Conservation (phyloP, 768 basidiomycete genomes). For the Suillus paluster region DNA sequence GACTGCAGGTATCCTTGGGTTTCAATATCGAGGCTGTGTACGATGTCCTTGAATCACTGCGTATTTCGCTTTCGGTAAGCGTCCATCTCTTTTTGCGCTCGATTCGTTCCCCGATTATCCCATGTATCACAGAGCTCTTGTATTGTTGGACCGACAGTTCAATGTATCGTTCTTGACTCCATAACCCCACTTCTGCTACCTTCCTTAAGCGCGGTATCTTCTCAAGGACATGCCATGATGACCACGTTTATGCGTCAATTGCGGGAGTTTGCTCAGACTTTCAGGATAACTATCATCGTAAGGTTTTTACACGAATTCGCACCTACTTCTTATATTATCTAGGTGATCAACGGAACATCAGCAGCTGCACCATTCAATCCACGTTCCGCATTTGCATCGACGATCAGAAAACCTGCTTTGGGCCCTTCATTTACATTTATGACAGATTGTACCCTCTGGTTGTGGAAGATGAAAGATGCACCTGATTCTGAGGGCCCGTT, state of each 20-base stretch:
- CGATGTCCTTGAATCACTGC: constrained; percentile 51
- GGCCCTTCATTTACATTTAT: constrained; percentile 77
- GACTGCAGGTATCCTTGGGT: constrained; percentile 60
- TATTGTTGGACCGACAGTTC: constrained; percentile 26
- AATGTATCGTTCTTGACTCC: constrained; percentile 65
- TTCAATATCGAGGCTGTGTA: constrained; percentile 62
- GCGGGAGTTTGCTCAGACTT: constrained; percentile 49
- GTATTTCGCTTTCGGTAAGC: constrained; percentile 34
- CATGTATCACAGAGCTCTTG: constrained; percentile 16
- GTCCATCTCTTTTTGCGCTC: constrained; percentile 10
- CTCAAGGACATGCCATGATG: constrained; percentile 81
- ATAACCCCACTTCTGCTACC: constrained; percentile 69
- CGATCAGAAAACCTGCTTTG: constrained; percentile 66
- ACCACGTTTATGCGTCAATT: constrained; percentile 70
- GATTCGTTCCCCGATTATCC: constrained; percentile 7
- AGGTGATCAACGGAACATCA: constrained; percentile 70
- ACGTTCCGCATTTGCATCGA: constrained; percentile 37
- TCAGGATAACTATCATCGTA: constrained; percentile 57
- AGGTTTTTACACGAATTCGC: constrained; percentile 23
- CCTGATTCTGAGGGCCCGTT: constrained; percentile 20
- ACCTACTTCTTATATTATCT: constrained; percentile 1
- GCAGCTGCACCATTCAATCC: constrained; percentile 35
- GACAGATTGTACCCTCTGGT: constrained; percentile 78
- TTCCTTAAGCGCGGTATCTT: constrained; percentile 63
- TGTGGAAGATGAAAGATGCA: constrained; percentile 38